phyloP scores from a whole-genome alignment of 495 filamentous ascomycete species.

The Aspergillus mulundensis region DNA sequence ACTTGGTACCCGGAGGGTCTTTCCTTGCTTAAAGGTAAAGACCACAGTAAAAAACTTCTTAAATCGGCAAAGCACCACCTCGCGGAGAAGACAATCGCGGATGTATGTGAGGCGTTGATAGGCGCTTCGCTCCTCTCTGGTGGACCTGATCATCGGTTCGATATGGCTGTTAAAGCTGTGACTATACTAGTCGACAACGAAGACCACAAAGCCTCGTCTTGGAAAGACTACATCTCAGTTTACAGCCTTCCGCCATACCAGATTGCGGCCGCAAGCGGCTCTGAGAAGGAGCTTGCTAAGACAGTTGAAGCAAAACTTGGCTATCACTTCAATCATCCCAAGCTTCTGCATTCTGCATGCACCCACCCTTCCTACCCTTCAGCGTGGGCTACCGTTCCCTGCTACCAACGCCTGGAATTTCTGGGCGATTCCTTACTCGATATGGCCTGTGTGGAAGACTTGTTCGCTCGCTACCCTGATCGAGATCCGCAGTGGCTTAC shows the following conservation, averaged over 20 bases:
- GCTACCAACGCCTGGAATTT: conserved; percentile 91
- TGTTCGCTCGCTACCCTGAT: conserved; percentile 71
- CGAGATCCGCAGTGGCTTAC: conserved; percentile 96
- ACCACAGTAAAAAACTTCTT: conserved; percentile 48
- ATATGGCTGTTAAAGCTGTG: conserved; percentile 80
- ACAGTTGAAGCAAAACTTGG: conserved; percentile 63
- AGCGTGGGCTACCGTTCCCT: conserved; percentile 71
- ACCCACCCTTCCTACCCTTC: conserved; percentile 78
- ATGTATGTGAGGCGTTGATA: conserved; percentile 94
- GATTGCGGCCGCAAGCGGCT: conserved; percentile 40
- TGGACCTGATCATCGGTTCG: conserved; percentile 55
- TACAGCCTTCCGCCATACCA: conserved; percentile 77
- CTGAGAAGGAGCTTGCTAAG: conserved; percentile 59
- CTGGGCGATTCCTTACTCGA: conserved; percentile 88
- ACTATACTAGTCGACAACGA: conserved; percentile 64
- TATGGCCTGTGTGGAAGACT: conserved; percentile 75
- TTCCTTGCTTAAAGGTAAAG: conserved; percentile 57
- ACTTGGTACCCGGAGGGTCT: conserved; percentile 82
- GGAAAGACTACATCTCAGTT: conserved; percentile 64
- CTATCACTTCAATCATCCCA: conserved; percentile 78
- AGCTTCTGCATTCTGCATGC: conserved; percentile 78
- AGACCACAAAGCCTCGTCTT: conserved; percentile 64
- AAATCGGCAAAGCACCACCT: conserved; percentile 60
- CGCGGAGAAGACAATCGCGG: conserved; percentile 89
- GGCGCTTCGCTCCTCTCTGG: conserved; percentile 76